phyloP scores from a whole-genome alignment of 495 filamentous ascomycete genomes.

The Friedmanniomyces simplex region DNA sequence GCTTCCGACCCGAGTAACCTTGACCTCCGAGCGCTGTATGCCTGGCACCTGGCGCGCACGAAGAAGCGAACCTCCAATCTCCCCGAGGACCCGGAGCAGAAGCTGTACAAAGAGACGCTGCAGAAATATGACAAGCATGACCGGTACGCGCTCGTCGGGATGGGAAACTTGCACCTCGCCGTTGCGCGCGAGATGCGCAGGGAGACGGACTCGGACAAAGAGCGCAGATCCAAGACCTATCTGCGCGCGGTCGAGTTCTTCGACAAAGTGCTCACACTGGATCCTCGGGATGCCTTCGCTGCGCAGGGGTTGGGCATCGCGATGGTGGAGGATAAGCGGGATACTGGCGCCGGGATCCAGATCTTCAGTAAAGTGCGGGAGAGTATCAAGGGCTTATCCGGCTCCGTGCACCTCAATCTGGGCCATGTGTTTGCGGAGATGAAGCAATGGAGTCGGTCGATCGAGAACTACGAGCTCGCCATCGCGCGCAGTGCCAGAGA shows the following conservation, averaged over 20 bases:
- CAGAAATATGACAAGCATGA: slow-evolving; percentile 95
- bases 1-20: slow-evolving; percentile 69
- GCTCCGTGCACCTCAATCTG: slow-evolving; percentile 78
- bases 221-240: slow-evolving; percentile 78
- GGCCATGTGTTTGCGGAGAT: slow-evolving; percentile 87
- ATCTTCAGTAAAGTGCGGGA: slow-evolving; percentile 83
- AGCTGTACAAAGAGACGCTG: slow-evolving; percentile 91
- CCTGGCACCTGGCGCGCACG: slow-evolving; percentile 79
- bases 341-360: slow-evolving; percentile 65
- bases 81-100: slow-evolving; percentile 78
- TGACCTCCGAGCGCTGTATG: slow-evolving; percentile 83
- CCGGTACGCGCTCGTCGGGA: slow-evolving; percentile 82
- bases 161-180: slow-evolving; percentile 86
- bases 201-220: slow-evolving; percentile 77
- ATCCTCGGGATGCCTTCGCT: slow-evolving; percentile 87
- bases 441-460: slow-evolving; percentile 75
- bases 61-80: slow-evolving; percentile 69
- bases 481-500: slow-evolving; percentile 45
- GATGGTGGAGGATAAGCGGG: slow-evolving; percentile 83
- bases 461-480: slow-evolving; percentile 88
- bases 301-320: slow-evolving; percentile 94
- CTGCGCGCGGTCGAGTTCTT: slow-evolving; percentile 93
- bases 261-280: slow-evolving; percentile 88
- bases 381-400: slow-evolving; percentile 58
- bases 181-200: slow-evolving; percentile 88